Base-by-base conservation (phyloP, 2,329 filamentous ascomycete genomes). In the Ceratocystis cubensis region DNA sequence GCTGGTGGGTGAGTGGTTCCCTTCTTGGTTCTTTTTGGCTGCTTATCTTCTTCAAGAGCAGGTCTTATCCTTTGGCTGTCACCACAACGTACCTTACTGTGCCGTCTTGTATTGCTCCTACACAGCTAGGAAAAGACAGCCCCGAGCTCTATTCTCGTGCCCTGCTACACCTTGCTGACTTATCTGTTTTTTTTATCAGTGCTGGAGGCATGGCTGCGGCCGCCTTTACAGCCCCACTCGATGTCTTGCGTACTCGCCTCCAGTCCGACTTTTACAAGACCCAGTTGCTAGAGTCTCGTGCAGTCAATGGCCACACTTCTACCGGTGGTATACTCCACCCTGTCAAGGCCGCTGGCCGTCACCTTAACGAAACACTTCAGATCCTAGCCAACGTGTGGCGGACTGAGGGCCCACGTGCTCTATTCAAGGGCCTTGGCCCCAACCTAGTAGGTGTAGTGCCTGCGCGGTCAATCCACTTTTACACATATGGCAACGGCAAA, bases 371-470 rank as follows among this genome's bases (percentile, higher is more conserved):
- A 74, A 97, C 92, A 0, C 82, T 94, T 63, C 88, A 93, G 73
- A 96, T 96, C 65, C 81, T 97, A 44, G 82, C 83, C 70, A 84
- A 88, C 30, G 91, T 97, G 5, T 88, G 93, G 71, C 84, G 84
- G 63, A 79, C 84, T 22, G 93, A 96, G 75, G 93, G 93, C 25
- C 88, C 87, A 79, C 84, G 91, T 64, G 92, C 91, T 10, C 81
- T 97, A 3, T 97, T 96, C 81, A 96, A 96, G 75, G 93, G 93
- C 25, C 81, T 97, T 2, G 92, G 91, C 0, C 92, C 93, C 0
- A 96, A 96, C 75, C 80, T 96, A 6, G 81, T 94, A 6, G 92
- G 93, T 66, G 91, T 96, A 1, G 88, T 96, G 7, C 92, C 92
- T 1, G 92, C 92, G 20, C 82, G 91, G 69, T 87, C 88, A 64